A percentile compares a stretch with the other conserved stretches of the same genome.
These are phyloP conservation scores for Diplogelasinospora grovesii DNA, from an alignment of 495 filamentous ascomycete species.

Conservation along the genomic window DNA sequence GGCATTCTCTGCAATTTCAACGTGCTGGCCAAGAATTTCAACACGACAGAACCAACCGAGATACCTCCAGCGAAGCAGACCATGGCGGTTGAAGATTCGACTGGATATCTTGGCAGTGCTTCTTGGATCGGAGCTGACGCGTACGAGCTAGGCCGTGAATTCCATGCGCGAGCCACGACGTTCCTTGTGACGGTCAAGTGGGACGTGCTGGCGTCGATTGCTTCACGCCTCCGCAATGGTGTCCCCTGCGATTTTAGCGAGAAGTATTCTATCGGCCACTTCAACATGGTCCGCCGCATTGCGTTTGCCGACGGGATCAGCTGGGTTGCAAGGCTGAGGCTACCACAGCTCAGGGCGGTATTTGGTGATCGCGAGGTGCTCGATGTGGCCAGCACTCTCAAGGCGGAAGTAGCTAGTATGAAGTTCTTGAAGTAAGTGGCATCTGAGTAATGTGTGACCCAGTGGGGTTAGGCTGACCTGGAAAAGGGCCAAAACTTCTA, in stretches of 20 bases:
- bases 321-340: neutral
- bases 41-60: no score
- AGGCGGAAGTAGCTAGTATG: neutral
- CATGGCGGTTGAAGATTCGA: no score
- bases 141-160: neutral
- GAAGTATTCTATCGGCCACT: constrained; percentile 1
- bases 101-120: no score
- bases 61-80: no score
- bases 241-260: neutral
- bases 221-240: neutral
- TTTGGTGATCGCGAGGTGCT: neutral
- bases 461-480: neutral
- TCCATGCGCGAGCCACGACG: neutral
- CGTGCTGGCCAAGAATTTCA: no score
- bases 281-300: constrained; percentile 1
- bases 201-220: constrained; percentile 1
- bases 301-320: neutral
- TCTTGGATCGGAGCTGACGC: neutral
- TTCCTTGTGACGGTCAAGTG: neutral
- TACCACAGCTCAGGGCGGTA: neutral
- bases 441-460: neutral
- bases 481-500: neutral
- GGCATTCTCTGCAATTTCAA: no score
- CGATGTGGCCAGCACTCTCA: neutral
- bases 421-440: neutral